Evolutionary conservation across 768 basidiomycete genomes (phyloP), one percentile per base, ranked within the genome.

Genomic region (Gymnopilus dilepis): DNA sequence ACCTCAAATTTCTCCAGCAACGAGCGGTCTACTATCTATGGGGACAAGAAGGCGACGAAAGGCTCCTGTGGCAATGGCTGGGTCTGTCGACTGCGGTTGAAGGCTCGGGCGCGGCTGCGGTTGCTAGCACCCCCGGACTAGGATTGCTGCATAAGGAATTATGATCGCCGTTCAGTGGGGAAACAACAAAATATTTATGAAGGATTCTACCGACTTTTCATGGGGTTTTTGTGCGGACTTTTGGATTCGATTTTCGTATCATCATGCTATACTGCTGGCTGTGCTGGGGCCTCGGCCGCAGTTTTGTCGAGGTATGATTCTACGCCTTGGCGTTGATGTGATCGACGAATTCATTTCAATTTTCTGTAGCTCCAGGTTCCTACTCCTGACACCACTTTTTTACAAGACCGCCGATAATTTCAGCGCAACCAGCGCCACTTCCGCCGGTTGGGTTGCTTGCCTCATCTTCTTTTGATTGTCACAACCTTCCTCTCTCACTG

Each of bases 21-120:
- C 77, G 82, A 5, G 78, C 78, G 0, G 69, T 77, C 26, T 84
- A 84, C 64, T 83, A 83, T 61, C 74, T 83, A 6, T 82, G 77
- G 77, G 83, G 83, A 8, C 77, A 80, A 59, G 82, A 83, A 59
- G 80, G 76, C 43, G 77, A 76, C 48, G 72, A 74, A 33, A 55
- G 73, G 26, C 43, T 70, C 12, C 45, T 78, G 1, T 75, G 77
- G 76, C 78, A 78, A 60, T 76, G 76, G 76, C 60, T 78, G 13
- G 76, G 76, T 40, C 58, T 65, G 22, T 37, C 52, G 15, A 38
- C 34, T 28, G 52, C 34, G 22, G 37, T 19, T 7, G 47, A 50
- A 28, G 9, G 28, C 47, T 28, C 45, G 33, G 33, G 30, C 22
- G 7, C 52, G 11, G 33, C n/a, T n/a, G n/a, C 52, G 34, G 52